Evolutionary conservation across 306 rosid species (phyloP).

Genomic region (Sphenostylis stenocarpa): DNA sequence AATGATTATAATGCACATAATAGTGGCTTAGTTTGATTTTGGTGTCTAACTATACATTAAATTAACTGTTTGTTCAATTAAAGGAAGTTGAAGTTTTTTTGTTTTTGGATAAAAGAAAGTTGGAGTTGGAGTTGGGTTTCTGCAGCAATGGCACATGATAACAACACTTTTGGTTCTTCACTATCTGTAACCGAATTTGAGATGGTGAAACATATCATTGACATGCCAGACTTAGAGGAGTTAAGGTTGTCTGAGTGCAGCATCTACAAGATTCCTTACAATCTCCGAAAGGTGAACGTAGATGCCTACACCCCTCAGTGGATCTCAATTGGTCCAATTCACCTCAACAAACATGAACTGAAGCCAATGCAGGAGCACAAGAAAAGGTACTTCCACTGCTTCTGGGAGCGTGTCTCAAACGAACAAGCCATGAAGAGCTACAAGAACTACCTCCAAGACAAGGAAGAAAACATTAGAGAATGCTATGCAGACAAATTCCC

Average conservation of each 20-base stretch:
- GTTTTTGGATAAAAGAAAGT: too few species aligned
- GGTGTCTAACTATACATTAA: not conserved
- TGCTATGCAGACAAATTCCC: conserved; percentile 34
- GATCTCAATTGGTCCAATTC: conserved; percentile 60
- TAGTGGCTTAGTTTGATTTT: not conserved
- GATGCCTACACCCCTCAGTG: conserved; percentile 53
- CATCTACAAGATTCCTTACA: conserved; percentile 48
- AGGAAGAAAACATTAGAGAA: conserved; percentile 22
- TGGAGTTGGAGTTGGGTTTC: not conserved
- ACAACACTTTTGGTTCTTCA: not conserved
- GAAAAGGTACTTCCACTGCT: conserved; percentile 18
- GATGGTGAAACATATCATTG: conserved; percentile 29
- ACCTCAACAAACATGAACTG: conserved; percentile 9
- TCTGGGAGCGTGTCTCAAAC: conserved; percentile 16
- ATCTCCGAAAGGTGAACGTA: conserved; percentile 37
- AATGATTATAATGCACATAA: not conserved
- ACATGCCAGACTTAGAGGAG: conserved; percentile 26
- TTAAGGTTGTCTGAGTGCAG: not conserved
- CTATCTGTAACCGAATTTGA: conserved; percentile 23
- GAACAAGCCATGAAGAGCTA: not conserved
- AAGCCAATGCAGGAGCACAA: conserved; percentile 46
- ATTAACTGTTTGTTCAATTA: not conserved
- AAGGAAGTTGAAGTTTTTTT: not conserved
- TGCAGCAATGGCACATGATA: conserved; percentile 15
- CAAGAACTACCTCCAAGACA: not conserved